A percentile compares a stretch with the other conserved stretches of the same genome.
These are phyloP conservation scores for Gelatoporia subvermispora DNA, from an alignment of 768 basidiomycete species.

Conservation along the genomic window DNA sequence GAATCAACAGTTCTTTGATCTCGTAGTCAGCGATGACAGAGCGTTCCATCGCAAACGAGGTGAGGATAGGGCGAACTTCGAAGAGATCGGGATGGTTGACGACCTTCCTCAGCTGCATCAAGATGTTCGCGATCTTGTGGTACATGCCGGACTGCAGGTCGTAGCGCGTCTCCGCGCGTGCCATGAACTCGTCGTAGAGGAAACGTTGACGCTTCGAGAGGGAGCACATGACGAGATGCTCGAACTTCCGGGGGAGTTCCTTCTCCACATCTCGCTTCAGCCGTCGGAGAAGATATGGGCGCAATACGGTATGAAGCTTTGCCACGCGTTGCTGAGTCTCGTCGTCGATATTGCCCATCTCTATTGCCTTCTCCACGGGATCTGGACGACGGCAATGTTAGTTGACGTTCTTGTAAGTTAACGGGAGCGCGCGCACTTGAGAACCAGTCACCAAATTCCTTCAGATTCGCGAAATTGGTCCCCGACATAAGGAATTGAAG, in stretches of 20 bases:
- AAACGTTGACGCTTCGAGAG: slow-evolving; percentile 92
- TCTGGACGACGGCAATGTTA: slow-evolving; percentile 40
- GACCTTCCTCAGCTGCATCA: slow-evolving; percentile 98
- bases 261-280: slow-evolving; percentile 97
- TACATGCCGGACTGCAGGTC: slow-evolving; percentile 83
- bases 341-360: slow-evolving; percentile 76
- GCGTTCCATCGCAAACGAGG: slow-evolving; percentile 68
- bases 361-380: slow-evolving; percentile 91
- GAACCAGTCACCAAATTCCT: slow-evolving; percentile 96
- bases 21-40: slow-evolving; percentile 76
- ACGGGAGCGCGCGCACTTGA: slow-evolving; percentile 58
- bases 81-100: slow-evolving; percentile 94
- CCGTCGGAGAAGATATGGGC: slow-evolving; percentile 93
- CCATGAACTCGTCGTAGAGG: slow-evolving; percentile 95
- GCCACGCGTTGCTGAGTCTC: slow-evolving; percentile 81
- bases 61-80: slow-evolving; percentile 80
- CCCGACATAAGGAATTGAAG: slow-evolving; percentile 93
- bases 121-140: slow-evolving; percentile 86
- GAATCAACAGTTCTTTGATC: slow-evolving; percentile 83
- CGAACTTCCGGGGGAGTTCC: slow-evolving; percentile 89
- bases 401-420: background rate
- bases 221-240: slow-evolving; percentile 84
- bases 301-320: slow-evolving; percentile 91
- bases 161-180: slow-evolving; percentile 74
- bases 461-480: slow-evolving; percentile 82